Evolutionary conservation across 768 basidiomycete species (phyloP), one percentile per base, ranked within the genome.

Genomic region (Pleurotus pulmonarius): DNA sequence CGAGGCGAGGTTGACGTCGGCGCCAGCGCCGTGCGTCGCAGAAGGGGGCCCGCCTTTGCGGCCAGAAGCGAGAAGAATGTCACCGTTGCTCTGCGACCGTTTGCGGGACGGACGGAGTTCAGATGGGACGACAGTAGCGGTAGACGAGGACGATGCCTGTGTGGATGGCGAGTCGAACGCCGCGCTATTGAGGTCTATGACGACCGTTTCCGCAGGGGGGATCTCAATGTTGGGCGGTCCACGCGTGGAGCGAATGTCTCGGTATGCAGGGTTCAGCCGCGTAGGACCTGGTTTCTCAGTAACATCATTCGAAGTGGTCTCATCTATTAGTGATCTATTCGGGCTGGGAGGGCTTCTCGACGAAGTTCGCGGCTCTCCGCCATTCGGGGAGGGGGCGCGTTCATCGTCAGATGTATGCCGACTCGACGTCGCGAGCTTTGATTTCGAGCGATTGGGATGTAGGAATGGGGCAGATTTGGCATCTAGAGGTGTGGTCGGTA

Each of bases 41-140:
- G 41, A 54, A 4, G 58, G 54, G 4, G 39, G 24, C 26, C 48
- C 44, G 39, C 38, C 55, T 11, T 57, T 59, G 15, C 59, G 59
- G 11, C 55, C 26, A 22, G 57, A 56, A 38, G 60, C 56, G 16
- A 13, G 58, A 16, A 62, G 48, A 16, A 63, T 64, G 38, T 73
- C 70, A n/a, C 71, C 70, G 56, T 60, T 76, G 52, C 77, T 79
- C 56, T 77, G 68, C 1, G 76, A 76, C n/a, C 76, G 69, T 59
- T 76, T 73, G 13, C 77, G 70, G 47, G 67, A 60, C 2, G 76
- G 73, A 41, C 69, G 67, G 37, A 60, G 56, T 20, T 25, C 59
- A 54, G 43, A 62, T 43, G 52, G 49, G 49, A 52, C 56, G 52
- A 41, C 63, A 52, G 55, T 59, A 59, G 53, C 65, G 54, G 46